Conservation (phyloP, 2,329 filamentous ascomycete species). For the Hyphodiscus sp. region DNA sequence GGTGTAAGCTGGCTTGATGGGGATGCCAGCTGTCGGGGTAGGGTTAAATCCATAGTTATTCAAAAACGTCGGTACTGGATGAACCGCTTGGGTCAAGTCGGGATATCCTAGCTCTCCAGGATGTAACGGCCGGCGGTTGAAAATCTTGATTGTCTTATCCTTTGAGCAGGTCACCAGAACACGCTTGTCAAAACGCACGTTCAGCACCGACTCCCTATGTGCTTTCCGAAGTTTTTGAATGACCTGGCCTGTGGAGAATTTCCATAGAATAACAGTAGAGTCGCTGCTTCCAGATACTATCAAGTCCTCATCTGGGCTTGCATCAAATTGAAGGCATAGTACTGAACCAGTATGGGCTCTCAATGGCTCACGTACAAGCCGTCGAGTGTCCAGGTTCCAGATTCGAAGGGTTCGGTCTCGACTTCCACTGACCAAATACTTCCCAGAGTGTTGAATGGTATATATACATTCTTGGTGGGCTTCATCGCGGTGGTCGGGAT, state of each 20-base stretch:
- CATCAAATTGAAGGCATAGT: conserved; percentile 90
- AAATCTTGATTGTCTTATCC: conserved; percentile 94
- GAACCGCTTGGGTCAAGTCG: conserved; percentile 35
- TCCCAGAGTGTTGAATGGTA: conserved; percentile 79
- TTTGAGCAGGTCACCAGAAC: conserved; percentile 96
- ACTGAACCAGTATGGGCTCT: conserved; percentile 78
- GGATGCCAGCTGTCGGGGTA: conserved; percentile 39
- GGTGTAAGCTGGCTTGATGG: conserved; percentile 58
- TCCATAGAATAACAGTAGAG: conserved; percentile 84
- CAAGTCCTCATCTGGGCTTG: conserved; percentile 77
- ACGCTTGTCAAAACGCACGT: conserved; percentile 84
- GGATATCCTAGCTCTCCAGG: conserved; percentile 52
- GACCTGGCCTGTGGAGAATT: conserved; percentile 81
- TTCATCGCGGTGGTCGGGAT: conserved; percentile 72
- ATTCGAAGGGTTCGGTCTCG: conserved; percentile 81
- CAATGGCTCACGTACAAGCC: conserved; percentile 69
- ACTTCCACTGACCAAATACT: conserved; percentile 88
- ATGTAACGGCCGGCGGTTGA: conserved; percentile 69
- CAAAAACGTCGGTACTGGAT: conserved; percentile 46
- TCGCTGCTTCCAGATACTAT: conserved; percentile 96
- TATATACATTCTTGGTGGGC: conserved; percentile 92
- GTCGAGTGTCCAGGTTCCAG: conserved; percentile 79
- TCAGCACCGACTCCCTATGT: conserved; percentile 86
- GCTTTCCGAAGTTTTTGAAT: conserved; percentile 70
- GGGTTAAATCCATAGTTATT: conserved; percentile 49